Evolutionary conservation across 352 stramenopile species (phyloP), one percentile per base, ranked within the genome.

Genomic region (Elongisporangium anandrum): DNA sequence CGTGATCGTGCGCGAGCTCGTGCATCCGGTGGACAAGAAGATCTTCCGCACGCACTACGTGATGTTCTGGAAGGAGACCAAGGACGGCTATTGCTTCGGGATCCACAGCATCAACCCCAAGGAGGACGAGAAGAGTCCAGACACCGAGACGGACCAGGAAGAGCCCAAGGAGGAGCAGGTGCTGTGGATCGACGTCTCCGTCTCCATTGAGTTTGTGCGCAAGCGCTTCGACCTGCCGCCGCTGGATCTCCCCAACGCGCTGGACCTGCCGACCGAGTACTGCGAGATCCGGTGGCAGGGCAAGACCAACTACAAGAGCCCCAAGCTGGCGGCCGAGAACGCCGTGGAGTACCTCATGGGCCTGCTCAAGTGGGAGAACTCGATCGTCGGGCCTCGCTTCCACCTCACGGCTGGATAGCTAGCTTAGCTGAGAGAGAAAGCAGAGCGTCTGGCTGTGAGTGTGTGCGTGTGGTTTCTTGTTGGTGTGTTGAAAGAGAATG

Each of bases 31-130:
- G 13, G 70, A 76, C 22, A 57, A 54, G 39, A 79, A 60, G 51
- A 57, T 79, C 20, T 72, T 77, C 47, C 68, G 71, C 39, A 75
- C 71, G 13, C 69, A 75, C 54, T 77, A 75, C 48, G 22, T 73
- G 29, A 41, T 65, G 1, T 75, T 79, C 57, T 34, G 55, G 47
- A 50, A 66, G 16, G 56, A 64, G n/a, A 54, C 61, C 3, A 47
- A 38, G 16, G 61, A 61, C 26, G 68, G 65, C 15, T 65, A 64
- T 29, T 12, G 74, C 29, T 52, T 72, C 19, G 71, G 65, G 29
- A 72, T 75, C 59, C 58, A 65, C 21, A 79, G 68, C 53, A 56
- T 79, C 23, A 77, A 77, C 49, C 68, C 71, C 15, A 69, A 51
- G 16, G 41, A 39, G 7, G 58, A 71, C 9, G 55, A 58, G 16